phyloP scores from a whole-genome alignment of 169 alveolate genomes.

The Amoebophrya sp. region DNA sequence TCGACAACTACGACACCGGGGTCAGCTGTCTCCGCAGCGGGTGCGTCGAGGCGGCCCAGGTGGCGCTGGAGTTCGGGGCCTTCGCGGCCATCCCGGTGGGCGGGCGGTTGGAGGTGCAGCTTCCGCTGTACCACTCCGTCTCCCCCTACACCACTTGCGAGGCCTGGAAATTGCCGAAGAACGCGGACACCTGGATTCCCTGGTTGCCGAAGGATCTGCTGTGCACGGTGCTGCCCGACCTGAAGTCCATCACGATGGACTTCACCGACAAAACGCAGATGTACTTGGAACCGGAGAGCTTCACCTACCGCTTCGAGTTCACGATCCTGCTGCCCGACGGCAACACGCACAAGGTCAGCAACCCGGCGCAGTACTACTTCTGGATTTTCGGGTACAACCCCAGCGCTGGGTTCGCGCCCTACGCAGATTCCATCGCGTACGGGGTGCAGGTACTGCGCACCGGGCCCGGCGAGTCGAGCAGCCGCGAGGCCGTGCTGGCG shows the following conservation, averaged over 20 bases:
- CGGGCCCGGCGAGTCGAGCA: not conserved
- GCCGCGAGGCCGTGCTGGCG: not conserved
- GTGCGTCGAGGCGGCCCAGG: not conserved
- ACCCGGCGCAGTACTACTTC: not conserved
- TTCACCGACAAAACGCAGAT: not conserved
- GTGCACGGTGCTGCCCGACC: not conserved
- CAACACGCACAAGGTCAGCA: not conserved
- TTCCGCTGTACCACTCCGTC: not conserved
- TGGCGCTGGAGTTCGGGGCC: not conserved
- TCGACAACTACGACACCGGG: not conserved
- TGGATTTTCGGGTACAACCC: not conserved
- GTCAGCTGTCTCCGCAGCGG: not conserved
- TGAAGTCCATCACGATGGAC: not conserved
- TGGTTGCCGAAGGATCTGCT: not conserved
- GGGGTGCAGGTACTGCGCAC: not conserved
- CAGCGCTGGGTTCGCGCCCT: not conserved
- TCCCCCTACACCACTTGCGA: not conserved
- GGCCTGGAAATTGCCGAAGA: not conserved
- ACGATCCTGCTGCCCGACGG: constrained; percentile 3
- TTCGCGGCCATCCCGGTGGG: not conserved
- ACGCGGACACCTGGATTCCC: not conserved
- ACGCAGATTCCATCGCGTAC: not conserved
- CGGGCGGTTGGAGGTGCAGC: not conserved
- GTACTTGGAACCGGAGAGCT: not conserved
- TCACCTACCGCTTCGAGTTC: not conserved